These are phyloP conservation scores for Arctostaphylos glauca DNA, from an alignment of 148 eudicot species.

Conservation along the genomic window DNA sequence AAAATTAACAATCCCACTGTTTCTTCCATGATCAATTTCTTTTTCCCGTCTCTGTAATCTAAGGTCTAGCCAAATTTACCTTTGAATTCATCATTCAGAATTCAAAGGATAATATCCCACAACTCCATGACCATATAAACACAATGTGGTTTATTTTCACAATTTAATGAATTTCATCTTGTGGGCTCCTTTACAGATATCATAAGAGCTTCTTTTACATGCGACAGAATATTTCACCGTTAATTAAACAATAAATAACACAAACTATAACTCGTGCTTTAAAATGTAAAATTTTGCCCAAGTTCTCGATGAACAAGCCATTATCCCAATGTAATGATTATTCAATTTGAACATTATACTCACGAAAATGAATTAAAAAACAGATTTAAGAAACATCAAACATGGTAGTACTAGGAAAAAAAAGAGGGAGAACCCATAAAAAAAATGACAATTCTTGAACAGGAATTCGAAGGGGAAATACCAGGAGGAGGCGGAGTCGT, in stretches of 20 bases:
- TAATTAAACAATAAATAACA: background rate
- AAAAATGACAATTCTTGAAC: background rate
- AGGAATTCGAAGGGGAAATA: slow-evolving; percentile 6
- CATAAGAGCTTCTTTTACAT: background rate
- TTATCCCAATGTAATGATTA: background rate
- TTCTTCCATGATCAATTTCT: background rate
- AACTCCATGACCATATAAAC: background rate
- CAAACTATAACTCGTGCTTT: background rate
- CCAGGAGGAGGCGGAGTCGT: slow-evolving; percentile 34
- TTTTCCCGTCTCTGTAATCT: background rate
- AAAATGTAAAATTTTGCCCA: background rate
- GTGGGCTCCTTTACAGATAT: background rate
- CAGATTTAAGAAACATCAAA: background rate
- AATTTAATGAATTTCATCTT: background rate
- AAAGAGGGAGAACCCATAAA: background rate
- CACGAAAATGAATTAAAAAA: background rate
- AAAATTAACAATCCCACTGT: background rate
- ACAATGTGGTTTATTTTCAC: background rate
- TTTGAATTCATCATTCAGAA: background rate
- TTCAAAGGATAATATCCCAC: background rate
- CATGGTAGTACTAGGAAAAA: background rate
- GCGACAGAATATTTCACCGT: background rate
- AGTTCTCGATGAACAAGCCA: background rate
- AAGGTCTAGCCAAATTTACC: background rate
- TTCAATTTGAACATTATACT: background rate